Evolutionary conservation across 202 grass and related monocot species (phyloP), one percentile per base, ranked within the genome.

Genomic region (Brachypodium distachyon): DNA sequence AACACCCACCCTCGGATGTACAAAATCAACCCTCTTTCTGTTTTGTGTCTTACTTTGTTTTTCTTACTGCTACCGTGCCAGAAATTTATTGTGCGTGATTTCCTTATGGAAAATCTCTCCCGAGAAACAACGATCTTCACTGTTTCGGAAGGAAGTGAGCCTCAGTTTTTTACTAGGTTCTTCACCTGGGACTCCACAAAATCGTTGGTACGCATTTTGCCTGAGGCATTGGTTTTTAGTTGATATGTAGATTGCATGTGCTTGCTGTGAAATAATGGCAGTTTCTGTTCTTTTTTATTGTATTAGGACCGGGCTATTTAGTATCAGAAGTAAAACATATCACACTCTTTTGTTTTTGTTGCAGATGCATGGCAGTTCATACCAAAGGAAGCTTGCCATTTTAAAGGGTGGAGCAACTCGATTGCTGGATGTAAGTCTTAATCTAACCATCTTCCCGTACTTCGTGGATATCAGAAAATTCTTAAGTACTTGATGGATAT

Each of bases 331-430:
- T 56, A 37, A 50, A 80, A 57, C 56, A 28, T 53, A 82, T 56
- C 14, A 8, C 31, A 67, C 41, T 27, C 36, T 82, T 76, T 58
- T 58, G 2, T 80, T 79, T 83, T 61, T 37, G 32, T 76, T 76
- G 50, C 83, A 99, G 96, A 90, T 99, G 92, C 92, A 96, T 33
- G 96, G 96, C 33, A 96, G 93, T 87, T 99, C 96, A 87, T 99
- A 95, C 83, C 89, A 96, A 78, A 95, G 87, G 82, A 99, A 87
- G 75, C 85, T 99, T 68, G 73, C 87, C 29, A 68, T 93, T 77
- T 76, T 99, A 34, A 99, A 95, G 84, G 83, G 83, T 81, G 87
- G 81, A 64, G 58, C 78, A 39, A 33, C 55, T 78, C 89, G 83
- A 64, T 83, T 62, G 67, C 34, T 77, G 59, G 83, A 93, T 77